phyloP scores from a whole-genome alignment of 371 early-diverging fungal species.

The Mucor indicus region DNA sequence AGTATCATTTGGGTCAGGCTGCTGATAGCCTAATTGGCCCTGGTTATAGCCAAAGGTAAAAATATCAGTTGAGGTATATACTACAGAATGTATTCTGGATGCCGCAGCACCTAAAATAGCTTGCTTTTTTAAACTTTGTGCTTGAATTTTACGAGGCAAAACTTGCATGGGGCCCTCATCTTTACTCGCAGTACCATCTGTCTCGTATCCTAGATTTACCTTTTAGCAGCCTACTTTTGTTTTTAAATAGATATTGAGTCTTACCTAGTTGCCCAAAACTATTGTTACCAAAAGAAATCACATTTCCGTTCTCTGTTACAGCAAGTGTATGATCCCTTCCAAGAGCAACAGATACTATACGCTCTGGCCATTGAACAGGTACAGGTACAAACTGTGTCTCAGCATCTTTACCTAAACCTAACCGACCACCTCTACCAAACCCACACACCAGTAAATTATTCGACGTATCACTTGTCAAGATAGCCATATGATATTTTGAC shows the following conservation, averaged over 20 bases:
- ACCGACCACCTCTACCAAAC: slow-evolving; percentile 70
- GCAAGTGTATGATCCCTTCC: slow-evolving; percentile 77
- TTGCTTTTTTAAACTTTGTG: slow-evolving; percentile 52
- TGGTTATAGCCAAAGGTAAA: slow-evolving; percentile 75
- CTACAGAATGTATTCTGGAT: slow-evolving; percentile 68
- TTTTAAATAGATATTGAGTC: too few relatives aligned
- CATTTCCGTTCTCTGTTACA: slow-evolving; percentile 50
- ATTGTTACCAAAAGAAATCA: slow-evolving; percentile 64
- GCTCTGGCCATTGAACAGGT: slow-evolving; percentile 52
- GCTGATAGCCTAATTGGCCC: slow-evolving; percentile 71
- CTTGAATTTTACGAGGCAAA: slow-evolving; percentile 56
- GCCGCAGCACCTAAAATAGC: slow-evolving; percentile 66
- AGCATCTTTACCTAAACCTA: slow-evolving; percentile 63
- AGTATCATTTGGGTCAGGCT: slow-evolving; percentile 38
- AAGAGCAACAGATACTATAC: slow-evolving; percentile 49
- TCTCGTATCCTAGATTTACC: slow-evolving; percentile 44
- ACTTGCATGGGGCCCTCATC: slow-evolving; percentile 41
- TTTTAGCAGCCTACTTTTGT: too few relatives aligned
- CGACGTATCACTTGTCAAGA: slow-evolving; percentile 52
- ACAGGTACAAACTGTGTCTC: slow-evolving; percentile 51
- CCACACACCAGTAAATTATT: slow-evolving; percentile 62
- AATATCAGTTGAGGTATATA: slow-evolving; percentile 52
- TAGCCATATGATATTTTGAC: slow-evolving; percentile 71
- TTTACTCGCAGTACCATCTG: slow-evolving; percentile 17
- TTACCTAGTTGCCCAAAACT: slow-evolving; percentile 64